These are phyloP conservation scores for Colletotrichum zoysiae DNA, from an alignment of 2,329 filamentous ascomycete species.

Conservation along the genomic window DNA sequence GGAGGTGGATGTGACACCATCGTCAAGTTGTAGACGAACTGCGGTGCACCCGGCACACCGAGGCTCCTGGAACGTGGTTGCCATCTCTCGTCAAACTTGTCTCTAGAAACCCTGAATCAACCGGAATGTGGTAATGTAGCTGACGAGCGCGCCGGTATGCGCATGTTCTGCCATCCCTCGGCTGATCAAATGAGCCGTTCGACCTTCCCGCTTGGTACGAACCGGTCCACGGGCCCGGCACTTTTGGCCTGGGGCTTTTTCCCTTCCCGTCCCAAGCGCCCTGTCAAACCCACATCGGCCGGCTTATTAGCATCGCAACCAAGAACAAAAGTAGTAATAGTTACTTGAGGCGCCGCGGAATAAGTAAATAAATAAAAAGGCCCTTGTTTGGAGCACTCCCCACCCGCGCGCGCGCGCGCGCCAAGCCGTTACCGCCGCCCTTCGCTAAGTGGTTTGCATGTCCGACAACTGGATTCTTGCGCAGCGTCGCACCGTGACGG, in stretches of 20 bases:
- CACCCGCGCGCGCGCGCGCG: not conserved
- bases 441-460: slow-evolving; percentile 23
- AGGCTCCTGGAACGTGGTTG: slow-evolving; percentile 24
- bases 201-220: slow-evolving; percentile 16
- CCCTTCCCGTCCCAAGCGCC: slow-evolving; percentile 32
- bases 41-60: not conserved
- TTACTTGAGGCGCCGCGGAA: slow-evolving; percentile 10
- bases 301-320: slow-evolving; percentile 10
- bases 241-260: slow-evolving; percentile 12
- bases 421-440: slow-evolving; percentile 27
- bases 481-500: slow-evolving; percentile 31
- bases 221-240: slow-evolving; percentile 15
- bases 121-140: slow-evolving; percentile 38
- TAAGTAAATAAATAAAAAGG: not conserved
- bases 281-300: slow-evolving; percentile 36
- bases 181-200: slow-evolving; percentile 24
- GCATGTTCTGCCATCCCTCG: slow-evolving; percentile 29
- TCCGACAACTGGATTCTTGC: slow-evolving; percentile 17
- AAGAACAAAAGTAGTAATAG: not conserved
- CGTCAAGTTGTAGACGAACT: not conserved
- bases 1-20: not conserved
- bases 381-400: slow-evolving; percentile 14
- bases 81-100: not conserved
- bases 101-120: not conserved
- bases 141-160: slow-evolving; percentile 28